A percentile compares a stretch with the other conserved stretches of the same genome.
phyloP scores from a whole-genome alignment of 23 red algal genomes.

The Gracilaria domingensis region DNA sequence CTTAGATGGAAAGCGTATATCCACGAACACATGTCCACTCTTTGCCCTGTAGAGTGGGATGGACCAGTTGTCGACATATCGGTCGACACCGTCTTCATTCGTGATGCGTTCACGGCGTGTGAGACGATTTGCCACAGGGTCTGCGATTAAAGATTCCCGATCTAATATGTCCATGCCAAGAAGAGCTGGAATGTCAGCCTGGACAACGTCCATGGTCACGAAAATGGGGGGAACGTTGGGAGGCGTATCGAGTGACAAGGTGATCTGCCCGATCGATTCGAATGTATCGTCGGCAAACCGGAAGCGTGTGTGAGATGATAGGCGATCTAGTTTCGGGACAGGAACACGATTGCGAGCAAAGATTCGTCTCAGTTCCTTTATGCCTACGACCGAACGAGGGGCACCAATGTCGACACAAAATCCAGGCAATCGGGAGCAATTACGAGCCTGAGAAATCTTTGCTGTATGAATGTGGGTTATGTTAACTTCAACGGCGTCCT shows the following conservation, averaged over 20 bases:
- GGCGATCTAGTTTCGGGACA: neutral
- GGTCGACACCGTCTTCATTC: neutral
- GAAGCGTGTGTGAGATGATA: constrained; percentile 10
- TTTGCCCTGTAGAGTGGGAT: neutral
- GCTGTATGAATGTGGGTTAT: neutral
- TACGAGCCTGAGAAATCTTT: neutral
- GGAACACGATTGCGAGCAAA: neutral
- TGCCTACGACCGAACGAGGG: constrained; percentile 16
- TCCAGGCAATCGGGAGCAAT: no score
- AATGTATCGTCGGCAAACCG: constrained; percentile 9
- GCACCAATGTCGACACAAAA: no score
- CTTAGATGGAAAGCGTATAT: neutral
- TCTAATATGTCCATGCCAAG: constrained; percentile 32
- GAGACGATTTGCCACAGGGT: constrained; percentile 50
- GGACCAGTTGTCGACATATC: constrained; percentile 24
- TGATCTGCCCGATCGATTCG: constrained; percentile 15
- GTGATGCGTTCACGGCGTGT: neutral
- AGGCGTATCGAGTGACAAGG: neutral
- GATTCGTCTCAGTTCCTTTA: constrained; percentile 11
- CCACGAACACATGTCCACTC: constrained; percentile 36
- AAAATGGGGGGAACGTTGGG: neutral
- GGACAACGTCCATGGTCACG: constrained; percentile 28
- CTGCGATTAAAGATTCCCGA: constrained; percentile 27
- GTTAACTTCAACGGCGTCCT: neutral
- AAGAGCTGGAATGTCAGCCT: constrained; percentile 43